Percentiles rank a stretch among this genome's conserved stretches.
Conservation (phyloP, 352 stramenopile genomes). For the Pythium folliculosum region DNA sequence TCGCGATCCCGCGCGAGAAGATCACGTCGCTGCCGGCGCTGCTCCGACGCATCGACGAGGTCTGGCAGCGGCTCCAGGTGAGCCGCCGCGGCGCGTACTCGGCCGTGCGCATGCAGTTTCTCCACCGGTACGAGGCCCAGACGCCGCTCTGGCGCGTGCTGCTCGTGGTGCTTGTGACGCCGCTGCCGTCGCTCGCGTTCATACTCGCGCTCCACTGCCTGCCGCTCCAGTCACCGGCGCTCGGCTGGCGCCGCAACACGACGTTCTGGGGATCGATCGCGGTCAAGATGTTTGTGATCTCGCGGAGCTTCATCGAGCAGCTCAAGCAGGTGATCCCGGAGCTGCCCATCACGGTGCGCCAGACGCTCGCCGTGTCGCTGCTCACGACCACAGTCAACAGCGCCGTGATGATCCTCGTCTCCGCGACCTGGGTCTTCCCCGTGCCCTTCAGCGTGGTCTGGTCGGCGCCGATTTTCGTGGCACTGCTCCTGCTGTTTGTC, state of each 20-base stretch:
- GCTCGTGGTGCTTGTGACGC: constrained; percentile 19
- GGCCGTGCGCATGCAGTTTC: constrained; percentile 14
- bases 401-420: neutral
- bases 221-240: constrained; percentile 8
- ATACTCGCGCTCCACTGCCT: constrained; percentile 23
- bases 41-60: constrained; percentile 1
- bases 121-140: constrained; percentile 15
- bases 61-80: constrained; percentile 26
- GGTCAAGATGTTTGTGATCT: constrained; percentile 17
- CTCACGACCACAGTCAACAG: constrained; percentile 7
- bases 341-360: constrained; percentile 9
- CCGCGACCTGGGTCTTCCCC: constrained; percentile 23
- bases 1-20: neutral
- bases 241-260: constrained; percentile 12
- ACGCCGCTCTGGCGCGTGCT: constrained; percentile 16
- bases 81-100: constrained; percentile 25
- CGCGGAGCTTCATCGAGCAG: constrained; percentile 23
- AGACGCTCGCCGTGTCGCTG: constrained; percentile 18
- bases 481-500: constrained; percentile 7
- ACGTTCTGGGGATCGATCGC: constrained; percentile 20
- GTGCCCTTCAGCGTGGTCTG: constrained; percentile 27
- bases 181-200: constrained; percentile 25
- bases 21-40: constrained; percentile 4
- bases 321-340: constrained; percentile 30
- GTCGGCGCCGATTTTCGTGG: constrained; percentile 18